These are phyloP conservation scores for Nepenthes mirabilis DNA, from an alignment of 148 eudicot species.

Conservation along the genomic window DNA sequence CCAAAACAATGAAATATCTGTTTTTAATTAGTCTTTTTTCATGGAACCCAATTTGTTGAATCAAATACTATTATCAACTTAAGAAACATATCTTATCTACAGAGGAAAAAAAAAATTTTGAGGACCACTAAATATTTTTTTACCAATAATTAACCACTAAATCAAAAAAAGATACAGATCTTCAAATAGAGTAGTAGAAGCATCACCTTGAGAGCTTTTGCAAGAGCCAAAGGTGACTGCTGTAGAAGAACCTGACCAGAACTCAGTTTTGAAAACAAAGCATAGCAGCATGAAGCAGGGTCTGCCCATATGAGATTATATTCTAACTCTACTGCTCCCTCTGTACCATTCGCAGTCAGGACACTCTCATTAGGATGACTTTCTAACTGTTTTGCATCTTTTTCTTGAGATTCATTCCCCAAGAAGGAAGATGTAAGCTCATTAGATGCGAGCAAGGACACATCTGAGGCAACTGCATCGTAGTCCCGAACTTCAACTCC, in stretches of 20 bases:
- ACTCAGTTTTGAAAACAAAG: slow-evolving; percentile 68
- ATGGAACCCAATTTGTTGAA: too few relatives aligned
- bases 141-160: too few relatives aligned
- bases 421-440: slow-evolving; percentile 40
- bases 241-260: slow-evolving; percentile 57
- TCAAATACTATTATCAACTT: too few relatives aligned
- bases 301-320: slow-evolving; percentile 64
- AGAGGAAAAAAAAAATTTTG: too few relatives aligned
- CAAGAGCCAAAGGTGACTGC: slow-evolving; percentile 81
- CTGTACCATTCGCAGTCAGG: slow-evolving; percentile 14
- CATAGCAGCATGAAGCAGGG: slow-evolving; percentile 77
- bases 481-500: slow-evolving; percentile 76
- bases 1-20: too few relatives aligned
- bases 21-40: too few relatives aligned
- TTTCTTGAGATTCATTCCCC: slow-evolving; percentile 11
- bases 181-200: too few relatives aligned
- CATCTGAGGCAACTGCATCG: slow-evolving; percentile 57
- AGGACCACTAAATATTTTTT: too few relatives aligned
- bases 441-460: slow-evolving; percentile 52
- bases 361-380: not conserved
- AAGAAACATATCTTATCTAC: too few relatives aligned
- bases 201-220: slow-evolving; percentile 85
- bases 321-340: slow-evolving; percentile 18
- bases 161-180: too few relatives aligned
- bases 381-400: slow-evolving; percentile 7